A percentile compares a stretch with the other conserved stretches of the same genome.
These are phyloP conservation scores for Kernera saxatilis DNA, from an alignment of 345 rosid genomes.

Conservation along the genomic window DNA sequence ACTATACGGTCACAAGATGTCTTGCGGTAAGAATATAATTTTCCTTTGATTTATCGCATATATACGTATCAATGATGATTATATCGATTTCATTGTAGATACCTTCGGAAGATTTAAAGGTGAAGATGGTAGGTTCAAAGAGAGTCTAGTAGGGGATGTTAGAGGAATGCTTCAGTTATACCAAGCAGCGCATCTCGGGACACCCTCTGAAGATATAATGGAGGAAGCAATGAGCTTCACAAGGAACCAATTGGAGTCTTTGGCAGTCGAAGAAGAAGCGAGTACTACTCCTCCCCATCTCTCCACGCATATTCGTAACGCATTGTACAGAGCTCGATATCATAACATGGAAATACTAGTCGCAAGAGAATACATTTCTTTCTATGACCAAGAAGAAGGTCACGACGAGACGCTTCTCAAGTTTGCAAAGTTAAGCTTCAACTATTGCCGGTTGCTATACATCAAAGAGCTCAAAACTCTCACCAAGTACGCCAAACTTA, in stretches of 20 bases:
- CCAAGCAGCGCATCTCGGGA: background rate
- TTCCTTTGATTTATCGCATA: background rate
- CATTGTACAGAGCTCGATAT: background rate
- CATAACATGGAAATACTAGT: background rate
- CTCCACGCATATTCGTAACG: background rate
- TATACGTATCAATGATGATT: too few relatives aligned
- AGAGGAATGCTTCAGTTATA: background rate
- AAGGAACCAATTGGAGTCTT: background rate
- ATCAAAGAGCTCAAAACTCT: background rate
- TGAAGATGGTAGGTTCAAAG: background rate
- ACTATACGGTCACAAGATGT: background rate
- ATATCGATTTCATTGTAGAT: background rate
- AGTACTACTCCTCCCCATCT: too few relatives aligned
- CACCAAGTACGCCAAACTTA: background rate
- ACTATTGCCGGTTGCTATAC: background rate
- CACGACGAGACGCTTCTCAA: background rate
- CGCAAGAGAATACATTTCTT: background rate
- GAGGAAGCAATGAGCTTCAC: background rate
- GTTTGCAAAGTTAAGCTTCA: background rate
- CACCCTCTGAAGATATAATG: background rate
- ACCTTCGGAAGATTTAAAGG: background rate
- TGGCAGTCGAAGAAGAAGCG: background rate
- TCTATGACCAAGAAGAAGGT: background rate
- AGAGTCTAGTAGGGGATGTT: background rate
- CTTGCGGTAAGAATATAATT: background rate